Conservation (phyloP, 768 basidiomycete species). For the Agaricus blazei region DNA sequence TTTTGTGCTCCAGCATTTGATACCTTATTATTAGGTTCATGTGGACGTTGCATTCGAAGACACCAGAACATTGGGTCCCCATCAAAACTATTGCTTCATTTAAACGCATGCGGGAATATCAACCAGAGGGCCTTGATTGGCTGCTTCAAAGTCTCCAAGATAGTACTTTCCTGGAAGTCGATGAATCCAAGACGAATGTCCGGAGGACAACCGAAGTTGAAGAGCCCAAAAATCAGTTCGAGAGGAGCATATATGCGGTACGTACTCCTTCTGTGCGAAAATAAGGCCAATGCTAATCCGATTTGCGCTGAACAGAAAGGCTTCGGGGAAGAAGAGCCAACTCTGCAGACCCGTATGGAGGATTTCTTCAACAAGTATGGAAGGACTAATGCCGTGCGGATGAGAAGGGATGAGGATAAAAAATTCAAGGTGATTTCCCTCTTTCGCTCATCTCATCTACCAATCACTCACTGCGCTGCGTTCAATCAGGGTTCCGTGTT, state of each 20-base stretch:
- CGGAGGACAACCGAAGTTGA: slow-evolving; percentile 71
- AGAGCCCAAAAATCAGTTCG: slow-evolving; percentile 73
- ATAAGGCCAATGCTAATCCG: background rate
- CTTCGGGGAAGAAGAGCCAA: slow-evolving; percentile 62
- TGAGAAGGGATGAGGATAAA: slow-evolving; percentile 81
- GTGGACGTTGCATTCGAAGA: slow-evolving; percentile 85
- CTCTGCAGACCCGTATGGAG: slow-evolving; percentile 71
- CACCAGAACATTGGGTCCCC: slow-evolving; percentile 85
- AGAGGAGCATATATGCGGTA: slow-evolving; percentile 86
- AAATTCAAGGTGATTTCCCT: slow-evolving; percentile 69
- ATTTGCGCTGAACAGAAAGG: slow-evolving; percentile 63
- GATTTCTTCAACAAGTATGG: slow-evolving; percentile 78
- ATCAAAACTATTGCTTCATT: slow-evolving; percentile 85
- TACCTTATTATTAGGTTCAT: slow-evolving; percentile 63
- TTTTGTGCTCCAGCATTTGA: background rate
- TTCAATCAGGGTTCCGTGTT: slow-evolving; percentile 79
- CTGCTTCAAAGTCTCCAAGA: slow-evolving; percentile 61
- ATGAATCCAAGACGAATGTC: slow-evolving; percentile 67
- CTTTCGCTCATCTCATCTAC: background rate
- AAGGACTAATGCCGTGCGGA: slow-evolving; percentile 74
- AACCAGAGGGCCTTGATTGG: slow-evolving; percentile 57
- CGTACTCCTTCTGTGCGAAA: slow-evolving; percentile 24
- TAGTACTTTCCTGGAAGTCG: slow-evolving; percentile 62
- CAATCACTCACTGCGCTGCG: background rate
- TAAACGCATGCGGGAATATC: slow-evolving; percentile 87